A percentile compares a stretch with the other conserved stretches of the same genome.
Evolutionary conservation across 23 red algal genomes (phyloP).

Genomic region (Gracilaria gracilis): DNA sequence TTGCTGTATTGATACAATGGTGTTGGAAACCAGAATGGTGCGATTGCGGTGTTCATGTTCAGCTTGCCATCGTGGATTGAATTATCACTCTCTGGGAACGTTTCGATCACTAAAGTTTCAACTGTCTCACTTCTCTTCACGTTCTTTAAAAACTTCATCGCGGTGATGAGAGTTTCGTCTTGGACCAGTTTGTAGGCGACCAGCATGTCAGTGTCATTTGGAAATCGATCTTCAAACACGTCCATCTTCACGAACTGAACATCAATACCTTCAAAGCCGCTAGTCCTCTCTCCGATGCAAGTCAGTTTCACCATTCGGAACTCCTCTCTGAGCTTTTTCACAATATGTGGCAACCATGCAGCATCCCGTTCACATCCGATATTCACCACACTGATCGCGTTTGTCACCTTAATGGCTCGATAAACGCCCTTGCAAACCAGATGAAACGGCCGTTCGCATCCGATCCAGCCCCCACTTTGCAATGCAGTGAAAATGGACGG

Average conservation of each 20-base stretch:
- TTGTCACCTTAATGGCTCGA: conserved; percentile 57
- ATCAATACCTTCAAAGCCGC: conserved; percentile 27
- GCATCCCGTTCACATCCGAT: conserved; percentile 37
- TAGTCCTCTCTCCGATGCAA: neutral
- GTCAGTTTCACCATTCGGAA: conserved; percentile 51
- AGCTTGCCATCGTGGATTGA: conserved; percentile 5
- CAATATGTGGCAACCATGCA: conserved; percentile 52
- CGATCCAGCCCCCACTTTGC: conserved; percentile 60
- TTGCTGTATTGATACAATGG: conserved; percentile 62
- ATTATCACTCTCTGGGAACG: conserved; percentile 55
- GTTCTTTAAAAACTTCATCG: conserved; percentile 53
- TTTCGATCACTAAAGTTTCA: conserved; percentile 48
- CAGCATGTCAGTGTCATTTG: conserved; percentile 59
- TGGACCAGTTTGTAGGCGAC: conserved; percentile 40
- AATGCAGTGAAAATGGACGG: conserved; percentile 40
- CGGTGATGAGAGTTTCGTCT: conserved; percentile 15
- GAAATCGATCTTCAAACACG: conserved; percentile 31
- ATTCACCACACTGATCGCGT: conserved; percentile 55
- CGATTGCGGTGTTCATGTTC: conserved; percentile 28
- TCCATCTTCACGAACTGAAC: conserved; percentile 24
- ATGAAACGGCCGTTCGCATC: conserved; percentile 52
- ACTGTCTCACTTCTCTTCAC: conserved; percentile 38
- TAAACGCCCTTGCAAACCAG: conserved; percentile 76
- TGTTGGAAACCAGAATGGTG: conserved; percentile 57
- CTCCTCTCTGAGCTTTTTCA: conserved; percentile 55